Base-by-base conservation (phyloP, 192 early-diverging fungal genomes). In the Phycomyces nitens region DNA sequence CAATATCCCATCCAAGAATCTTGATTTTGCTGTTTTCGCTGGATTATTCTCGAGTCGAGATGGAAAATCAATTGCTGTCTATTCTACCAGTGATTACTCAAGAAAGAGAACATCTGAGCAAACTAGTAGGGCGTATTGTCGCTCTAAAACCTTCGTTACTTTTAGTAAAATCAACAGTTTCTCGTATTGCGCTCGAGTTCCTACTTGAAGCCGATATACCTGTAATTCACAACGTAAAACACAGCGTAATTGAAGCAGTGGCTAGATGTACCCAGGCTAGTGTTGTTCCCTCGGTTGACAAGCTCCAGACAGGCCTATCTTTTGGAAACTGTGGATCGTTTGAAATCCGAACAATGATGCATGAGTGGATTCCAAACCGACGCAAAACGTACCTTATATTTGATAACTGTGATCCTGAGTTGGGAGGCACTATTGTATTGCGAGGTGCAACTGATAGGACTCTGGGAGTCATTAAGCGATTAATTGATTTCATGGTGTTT, bases 331-430 rank as follows among this genome's bases (percentile, higher is more conserved):
- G 95, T 57, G 85, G 82, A 11, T 57, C 77, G 11, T 89, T 97
- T 64, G 82, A 78, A 8, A 84, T 93, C 42, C 85, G 91, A 59
- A 95, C 91, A 0, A 95, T 85, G 69, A 84, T 93, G 14, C 84
- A 99, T 62, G 78, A 82, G 38, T 80, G 84, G 43, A 84, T 96
- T 52, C 92, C 94, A 1, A 89, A 89, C 55, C 83, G 78, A 53
- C 79, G 91, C 50, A 96, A 94, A 61, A 88, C 92, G 26, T 97
- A 91, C 73, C 76, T 99, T 53, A 87, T 90, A 62, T 88, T 99
- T 65, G 90, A 95, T 53, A 92, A 92, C 2, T 94, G 93, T 73
- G 79, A 84, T 12, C 77, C 80, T 38, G 84, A 87, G 43, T 73
- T 91, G 0, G 93, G 94, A 22, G 90, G 94, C 57, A 96, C 94